Evolutionary conservation across 2,329 filamentous ascomycete species (phyloP), one percentile per base, ranked within the genome.

Genomic region (Dactylella cylindrospora): DNA sequence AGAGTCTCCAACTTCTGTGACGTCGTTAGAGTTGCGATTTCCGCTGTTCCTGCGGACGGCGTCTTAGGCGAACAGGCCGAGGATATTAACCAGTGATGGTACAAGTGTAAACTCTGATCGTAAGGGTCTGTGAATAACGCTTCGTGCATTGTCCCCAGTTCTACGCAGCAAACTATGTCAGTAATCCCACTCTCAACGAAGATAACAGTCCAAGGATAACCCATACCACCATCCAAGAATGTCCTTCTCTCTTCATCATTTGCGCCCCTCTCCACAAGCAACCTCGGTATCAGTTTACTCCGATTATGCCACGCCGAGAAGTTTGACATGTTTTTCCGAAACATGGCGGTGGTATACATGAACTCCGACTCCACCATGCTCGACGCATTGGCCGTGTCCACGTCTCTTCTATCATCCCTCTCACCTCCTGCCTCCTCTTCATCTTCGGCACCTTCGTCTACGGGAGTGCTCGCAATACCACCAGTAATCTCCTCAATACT

Each of bases 281-380:
- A 74, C 32, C 81, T 80, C 33, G 87, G 82, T 50, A 96, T 93
- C 17, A 97, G 78, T 70, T 87, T 88, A 67, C 86, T 89, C 45
- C 93, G 83, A 70, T 86, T 86, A 72, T 98, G 93, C 91, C 93
- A 97, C 1, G 93, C 93, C 3, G 90, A 96, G 72, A 97, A 98
- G 72, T 98, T 98, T 32, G 88, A 95, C 40, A 98, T 77, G 68
- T 94, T 87, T n/a, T 74, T 76, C 32, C 79, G 76, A 68, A 96
- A 89, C 88, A 91, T 96, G 70, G 82, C 86, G 10, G 85, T 90
- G 1, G 93, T 96, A 73, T 96, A 97, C 28, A 81, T 83, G 67
- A 95, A 93, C 72, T 98, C 93, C 12, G 78, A 70, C 73, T 95
- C 85, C 1, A 82, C 82, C 78, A 95, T 82, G 71, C 81, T 87